Conservation (phyloP, 2,329 filamentous ascomycete species). For the Aaosphaeria pasadenensis region DNA sequence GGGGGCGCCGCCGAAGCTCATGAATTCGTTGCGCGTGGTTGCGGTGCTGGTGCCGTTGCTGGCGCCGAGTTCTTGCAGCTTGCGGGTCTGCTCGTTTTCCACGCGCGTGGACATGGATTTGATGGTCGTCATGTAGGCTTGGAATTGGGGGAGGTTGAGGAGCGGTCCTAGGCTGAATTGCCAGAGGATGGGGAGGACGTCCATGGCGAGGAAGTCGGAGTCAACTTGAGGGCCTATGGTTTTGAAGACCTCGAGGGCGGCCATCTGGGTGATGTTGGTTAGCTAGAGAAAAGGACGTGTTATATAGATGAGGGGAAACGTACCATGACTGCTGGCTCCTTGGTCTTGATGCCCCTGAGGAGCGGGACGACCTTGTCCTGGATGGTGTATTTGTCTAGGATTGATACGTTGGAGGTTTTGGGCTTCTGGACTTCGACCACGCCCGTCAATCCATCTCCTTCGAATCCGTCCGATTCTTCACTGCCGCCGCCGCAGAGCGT, state of each 20-base stretch:
- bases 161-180: slow-evolving; percentile 86
- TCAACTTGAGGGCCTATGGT: slow-evolving; percentile 82
- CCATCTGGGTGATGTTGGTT: slow-evolving; percentile 52
- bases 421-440: slow-evolving; percentile 55
- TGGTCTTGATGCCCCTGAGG: slow-evolving; percentile 91
- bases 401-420: slow-evolving; percentile 67
- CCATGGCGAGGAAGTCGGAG: slow-evolving; percentile 86
- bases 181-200: slow-evolving; percentile 88
- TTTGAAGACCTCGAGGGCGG: slow-evolving; percentile 77
- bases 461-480: slow-evolving; percentile 27
- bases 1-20: slow-evolving; percentile 59
- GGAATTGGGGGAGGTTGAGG: slow-evolving; percentile 80
- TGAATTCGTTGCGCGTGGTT: slow-evolving; percentile 62
- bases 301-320: slow-evolving; percentile 6
- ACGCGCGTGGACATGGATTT: slow-evolving; percentile 75
- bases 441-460: slow-evolving; percentile 73
- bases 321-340: slow-evolving; percentile 91
- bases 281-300: not conserved
- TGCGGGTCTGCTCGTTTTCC: slow-evolving; percentile 84
- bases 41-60: slow-evolving; percentile 51
- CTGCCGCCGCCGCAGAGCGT: slow-evolving; percentile 77
- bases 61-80: slow-evolving; percentile 78
- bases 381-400: slow-evolving; percentile 95
- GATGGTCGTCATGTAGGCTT: slow-evolving; percentile 85
- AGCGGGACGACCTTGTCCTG: slow-evolving; percentile 95